A percentile compares a stretch with the other conserved stretches of the same genome.
These are phyloP conservation scores for Podila horticola DNA, from an alignment of 192 early-diverging fungal species.

Conservation along the genomic window DNA sequence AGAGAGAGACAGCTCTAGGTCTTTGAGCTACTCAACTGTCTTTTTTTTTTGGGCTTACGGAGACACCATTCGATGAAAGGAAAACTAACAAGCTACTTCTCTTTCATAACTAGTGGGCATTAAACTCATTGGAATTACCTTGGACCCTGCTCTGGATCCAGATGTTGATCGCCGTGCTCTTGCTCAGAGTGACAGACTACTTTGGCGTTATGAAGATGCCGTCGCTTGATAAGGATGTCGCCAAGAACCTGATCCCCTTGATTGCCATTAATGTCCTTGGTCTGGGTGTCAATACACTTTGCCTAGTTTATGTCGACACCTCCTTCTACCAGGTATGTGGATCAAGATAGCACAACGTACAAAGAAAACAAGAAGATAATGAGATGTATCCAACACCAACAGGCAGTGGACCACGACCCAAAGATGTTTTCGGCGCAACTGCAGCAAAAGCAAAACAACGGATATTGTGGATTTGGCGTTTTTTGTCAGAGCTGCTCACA, in stretches of 20 bases:
- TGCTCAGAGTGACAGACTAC: conserved; percentile 41
- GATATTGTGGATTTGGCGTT: neutral
- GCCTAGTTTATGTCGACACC: conserved; percentile 67
- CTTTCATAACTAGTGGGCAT: conserved; percentile 51
- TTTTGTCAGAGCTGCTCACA: neutral
- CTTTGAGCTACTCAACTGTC: neutral
- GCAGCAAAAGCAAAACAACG: no score
- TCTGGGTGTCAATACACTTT: conserved; percentile 66
- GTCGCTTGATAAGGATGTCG: conserved; percentile 39
- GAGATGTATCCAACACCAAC: neutral
- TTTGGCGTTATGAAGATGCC: conserved; percentile 56
- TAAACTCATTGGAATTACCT: conserved; percentile 59
- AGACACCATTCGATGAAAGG: neutral
- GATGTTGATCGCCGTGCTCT: conserved; percentile 59
- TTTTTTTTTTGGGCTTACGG: neutral
- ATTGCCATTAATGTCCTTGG: conserved; percentile 67
- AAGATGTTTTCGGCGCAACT: no score
- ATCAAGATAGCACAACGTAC: neutral
- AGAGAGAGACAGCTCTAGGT: neutral
- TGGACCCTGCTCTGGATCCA: conserved; percentile 67
- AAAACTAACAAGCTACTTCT: neutral
- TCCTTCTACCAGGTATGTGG: conserved; percentile 65
- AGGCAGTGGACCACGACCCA: neutral
- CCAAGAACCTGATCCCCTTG: conserved; percentile 51
- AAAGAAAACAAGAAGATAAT: neutral